Conservation (phyloP, 352 stramenopile genomes). For the Phytophthora vignae region DNA sequence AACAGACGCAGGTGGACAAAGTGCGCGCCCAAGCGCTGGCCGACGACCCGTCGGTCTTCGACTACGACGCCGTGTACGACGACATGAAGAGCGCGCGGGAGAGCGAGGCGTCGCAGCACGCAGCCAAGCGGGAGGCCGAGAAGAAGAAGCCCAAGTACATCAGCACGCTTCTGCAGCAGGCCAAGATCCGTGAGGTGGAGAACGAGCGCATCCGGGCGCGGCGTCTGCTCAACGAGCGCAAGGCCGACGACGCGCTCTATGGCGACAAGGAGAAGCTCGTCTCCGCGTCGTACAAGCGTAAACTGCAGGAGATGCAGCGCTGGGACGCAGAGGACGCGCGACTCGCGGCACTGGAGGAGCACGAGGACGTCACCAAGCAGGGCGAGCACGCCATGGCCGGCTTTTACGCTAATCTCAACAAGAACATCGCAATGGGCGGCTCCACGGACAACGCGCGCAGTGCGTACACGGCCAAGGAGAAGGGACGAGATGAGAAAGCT, state of each 20-base stretch:
- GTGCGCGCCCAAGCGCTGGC: slow-evolving; percentile 64
- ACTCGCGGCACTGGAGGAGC: slow-evolving; percentile 68
- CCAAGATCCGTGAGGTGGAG: slow-evolving; percentile 91
- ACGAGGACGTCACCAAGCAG: slow-evolving; percentile 82
- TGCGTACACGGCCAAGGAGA: slow-evolving; percentile 77
- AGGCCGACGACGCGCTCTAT: slow-evolving; percentile 82
- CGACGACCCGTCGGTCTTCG: slow-evolving; percentile 88
- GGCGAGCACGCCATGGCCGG: slow-evolving; percentile 78
- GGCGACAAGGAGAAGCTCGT: slow-evolving; percentile 93
- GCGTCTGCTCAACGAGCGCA: slow-evolving; percentile 84
- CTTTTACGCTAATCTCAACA: slow-evolving; percentile 93
- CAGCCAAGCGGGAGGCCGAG: slow-evolving; percentile 61
- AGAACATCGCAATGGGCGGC: slow-evolving; percentile 93
- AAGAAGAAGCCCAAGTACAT: slow-evolving; percentile 92
- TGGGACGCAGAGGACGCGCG: slow-evolving; percentile 88
- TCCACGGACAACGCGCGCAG: slow-evolving; percentile 73
- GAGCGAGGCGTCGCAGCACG: slow-evolving; percentile 47
- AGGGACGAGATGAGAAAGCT: slow-evolving; percentile 11
- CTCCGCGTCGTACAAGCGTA: slow-evolving; percentile 92
- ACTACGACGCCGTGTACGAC: slow-evolving; percentile 93
- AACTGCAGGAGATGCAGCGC: slow-evolving; percentile 89
- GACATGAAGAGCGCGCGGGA: slow-evolving; percentile 66
- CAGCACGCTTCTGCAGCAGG: slow-evolving; percentile 86
- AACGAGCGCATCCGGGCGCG: slow-evolving; percentile 90
- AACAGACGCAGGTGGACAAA: slow-evolving; percentile 58